A percentile compares a stretch with the other conserved stretches of the same genome.
Evolutionary conservation across 1,284 basidiomycete genomes (phyloP).

Genomic region (Cryptococcus wingfieldii): DNA sequence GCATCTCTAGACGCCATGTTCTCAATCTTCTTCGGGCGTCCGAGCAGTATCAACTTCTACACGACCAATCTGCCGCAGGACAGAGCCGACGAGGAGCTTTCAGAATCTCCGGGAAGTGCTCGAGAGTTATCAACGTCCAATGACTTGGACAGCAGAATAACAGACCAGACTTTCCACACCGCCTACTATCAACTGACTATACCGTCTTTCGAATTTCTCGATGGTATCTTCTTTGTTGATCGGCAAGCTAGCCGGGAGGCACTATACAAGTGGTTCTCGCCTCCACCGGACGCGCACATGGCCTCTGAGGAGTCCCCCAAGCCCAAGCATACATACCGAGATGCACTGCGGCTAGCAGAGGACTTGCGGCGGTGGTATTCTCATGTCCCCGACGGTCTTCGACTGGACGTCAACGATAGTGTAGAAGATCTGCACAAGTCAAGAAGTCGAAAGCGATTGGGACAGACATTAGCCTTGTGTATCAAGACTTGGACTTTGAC

Average conservation of each 20-base stretch:
- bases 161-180: constrained; percentile 43
- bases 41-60: constrained; percentile 44
- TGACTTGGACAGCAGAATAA: constrained; percentile 33
- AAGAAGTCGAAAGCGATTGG: constrained; percentile 26
- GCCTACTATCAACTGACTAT: constrained; percentile 47
- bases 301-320: neutral
- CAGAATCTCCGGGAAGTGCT: constrained; percentile 38
- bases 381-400: constrained; percentile 39
- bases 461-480: constrained; percentile 42
- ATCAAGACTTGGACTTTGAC: constrained; percentile 48
- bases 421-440: constrained; percentile 21
- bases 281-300: constrained; percentile 14
- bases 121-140: constrained; percentile 29
- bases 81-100: constrained; percentile 37
- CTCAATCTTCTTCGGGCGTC: constrained; percentile 45
- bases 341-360: constrained; percentile 41
- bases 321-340: constrained; percentile 41
- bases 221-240: constrained; percentile 43
- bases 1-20: constrained; percentile 45
- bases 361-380: constrained; percentile 47
- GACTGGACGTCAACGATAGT: constrained; percentile 38
- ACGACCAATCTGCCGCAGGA: constrained; percentile 46
- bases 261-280: constrained; percentile 44
- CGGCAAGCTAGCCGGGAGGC: constrained; percentile 33
- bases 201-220: constrained; percentile 43